Evolutionary conservation across 306 rosid genomes (phyloP).

Genomic region (Quercus wislizeni): DNA sequence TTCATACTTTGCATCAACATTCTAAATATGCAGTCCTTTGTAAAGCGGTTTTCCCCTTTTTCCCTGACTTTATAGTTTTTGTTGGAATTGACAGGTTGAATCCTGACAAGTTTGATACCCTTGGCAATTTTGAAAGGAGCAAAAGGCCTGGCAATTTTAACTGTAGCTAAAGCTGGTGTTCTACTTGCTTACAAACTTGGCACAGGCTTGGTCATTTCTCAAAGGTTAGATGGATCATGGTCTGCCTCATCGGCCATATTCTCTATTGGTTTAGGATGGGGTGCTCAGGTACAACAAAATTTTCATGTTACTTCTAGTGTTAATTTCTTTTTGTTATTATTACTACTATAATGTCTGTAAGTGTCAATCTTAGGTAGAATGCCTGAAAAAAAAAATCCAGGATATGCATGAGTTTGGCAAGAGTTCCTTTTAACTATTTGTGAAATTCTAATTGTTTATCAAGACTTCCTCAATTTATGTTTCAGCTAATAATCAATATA

Average conservation of each 20-base stretch:
- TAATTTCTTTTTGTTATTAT: neutral
- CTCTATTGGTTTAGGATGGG: constrained; percentile 96
- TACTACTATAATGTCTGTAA: neutral
- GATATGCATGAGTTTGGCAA: neutral
- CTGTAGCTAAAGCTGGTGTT: constrained; percentile 88
- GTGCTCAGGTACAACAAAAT: constrained; percentile 71
- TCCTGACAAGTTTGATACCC: constrained; percentile 88
- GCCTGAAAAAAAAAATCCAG: neutral
- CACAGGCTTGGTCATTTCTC: constrained; percentile 91
- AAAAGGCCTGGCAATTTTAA: constrained; percentile 86
- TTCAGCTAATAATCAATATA: constrained; percentile 3
- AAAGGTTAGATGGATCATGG: constrained; percentile 93
- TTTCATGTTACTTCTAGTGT: neutral
- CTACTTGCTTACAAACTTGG: constrained; percentile 87
- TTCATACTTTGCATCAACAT: neutral
- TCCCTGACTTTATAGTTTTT: too few relatives aligned
- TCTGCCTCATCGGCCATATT: constrained; percentile 93
- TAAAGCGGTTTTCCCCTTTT: too few relatives aligned
- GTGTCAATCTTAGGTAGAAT: too few relatives aligned
- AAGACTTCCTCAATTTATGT: neutral
- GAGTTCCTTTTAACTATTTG: neutral
- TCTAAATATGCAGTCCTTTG: neutral
- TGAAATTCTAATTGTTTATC: neutral
- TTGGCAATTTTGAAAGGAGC: constrained; percentile 70
- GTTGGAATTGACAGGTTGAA: constrained; percentile 59